Percentiles rank a stretch among this genome's conserved stretches.
phyloP scores from a whole-genome alignment of 225 moss, liverwort and hornwort genomes.

The Pleurozium schreberi region DNA sequence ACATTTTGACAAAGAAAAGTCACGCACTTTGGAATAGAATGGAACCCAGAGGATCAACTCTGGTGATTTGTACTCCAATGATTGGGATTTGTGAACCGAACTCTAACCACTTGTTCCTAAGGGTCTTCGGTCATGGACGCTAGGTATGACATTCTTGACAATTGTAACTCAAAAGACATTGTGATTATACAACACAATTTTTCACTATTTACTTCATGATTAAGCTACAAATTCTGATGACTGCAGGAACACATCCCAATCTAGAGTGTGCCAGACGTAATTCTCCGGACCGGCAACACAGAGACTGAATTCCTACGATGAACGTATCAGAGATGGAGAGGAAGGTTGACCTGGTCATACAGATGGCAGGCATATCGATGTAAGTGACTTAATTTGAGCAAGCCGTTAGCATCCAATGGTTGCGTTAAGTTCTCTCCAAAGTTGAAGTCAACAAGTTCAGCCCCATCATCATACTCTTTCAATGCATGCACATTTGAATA shows the following conservation, averaged over 20 bases:
- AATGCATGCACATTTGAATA: constrained; percentile 24
- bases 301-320: not conserved
- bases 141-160: not conserved
- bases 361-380: constrained; percentile 28
- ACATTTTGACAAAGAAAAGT: too few species aligned
- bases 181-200: not conserved
- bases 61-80: not conserved
- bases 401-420: constrained; percentile 14
- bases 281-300: not conserved
- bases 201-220: not conserved
- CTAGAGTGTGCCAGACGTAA: not conserved
- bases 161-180: not conserved
- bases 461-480: constrained; percentile 35
- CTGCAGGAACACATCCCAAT: not conserved
- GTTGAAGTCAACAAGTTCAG: constrained; percentile 16
- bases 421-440: constrained; percentile 10
- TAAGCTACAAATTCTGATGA: not conserved
- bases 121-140: not conserved
- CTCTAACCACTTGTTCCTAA: not conserved
- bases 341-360: constrained; percentile 24
- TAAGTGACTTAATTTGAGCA: constrained; percentile 34
- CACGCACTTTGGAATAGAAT: not conserved
- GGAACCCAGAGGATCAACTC: not conserved
- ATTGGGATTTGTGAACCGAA: not conserved
- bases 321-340: not conserved